phyloP scores from a whole-genome alignment of 768 basidiomycete species.

The Hericium erinaceus region DNA sequence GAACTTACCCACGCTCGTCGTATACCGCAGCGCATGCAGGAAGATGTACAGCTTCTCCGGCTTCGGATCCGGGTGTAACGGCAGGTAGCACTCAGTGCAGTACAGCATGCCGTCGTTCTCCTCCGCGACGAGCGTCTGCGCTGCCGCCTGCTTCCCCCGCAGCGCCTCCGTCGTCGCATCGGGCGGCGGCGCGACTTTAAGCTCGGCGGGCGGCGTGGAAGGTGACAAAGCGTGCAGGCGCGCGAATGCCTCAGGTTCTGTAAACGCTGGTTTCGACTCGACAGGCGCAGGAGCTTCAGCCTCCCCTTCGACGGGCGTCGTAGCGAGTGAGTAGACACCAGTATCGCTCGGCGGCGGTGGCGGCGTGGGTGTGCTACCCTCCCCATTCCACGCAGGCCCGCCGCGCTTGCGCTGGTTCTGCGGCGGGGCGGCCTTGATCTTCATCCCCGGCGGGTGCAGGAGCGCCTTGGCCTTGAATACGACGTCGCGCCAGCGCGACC shows the following conservation, averaged over 20 bases:
- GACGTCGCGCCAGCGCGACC: conserved; percentile 82
- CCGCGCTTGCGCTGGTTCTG: conserved; percentile 53
- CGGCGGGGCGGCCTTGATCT: conserved; percentile 45
- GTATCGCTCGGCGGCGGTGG: not conserved
- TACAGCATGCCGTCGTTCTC: conserved; percentile 35
- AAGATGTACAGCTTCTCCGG: conserved; percentile 94
- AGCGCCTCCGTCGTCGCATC: conserved; percentile 26
- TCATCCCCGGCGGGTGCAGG: conserved; percentile 29
- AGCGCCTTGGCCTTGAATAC: conserved; percentile 69
- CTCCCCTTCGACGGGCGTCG: not conserved
- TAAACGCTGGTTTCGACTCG: conserved; percentile 24
- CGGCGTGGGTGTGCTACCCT: not conserved
- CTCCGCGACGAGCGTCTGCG: conserved; percentile 23
- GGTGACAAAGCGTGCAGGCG: conserved; percentile 13
- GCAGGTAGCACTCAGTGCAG: conserved; percentile 88
- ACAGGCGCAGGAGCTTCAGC: not conserved
- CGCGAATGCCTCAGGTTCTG: conserved; percentile 39
- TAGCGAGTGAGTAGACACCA: not conserved
- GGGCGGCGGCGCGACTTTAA: conserved; percentile 8
- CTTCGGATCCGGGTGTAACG: conserved; percentile 86
- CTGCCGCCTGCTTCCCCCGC: conserved; percentile 10
- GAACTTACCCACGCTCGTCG: conserved; percentile 71
- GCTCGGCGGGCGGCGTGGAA: conserved; percentile 2
- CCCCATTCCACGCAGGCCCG: conserved; percentile 28
- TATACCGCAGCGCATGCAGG: conserved; percentile 84